Percentiles rank a stretch among this genome's conserved stretches.
Evolutionary conservation across 169 alveolate genomes (phyloP).

Genomic region (Sarcocystis neurona): DNA sequence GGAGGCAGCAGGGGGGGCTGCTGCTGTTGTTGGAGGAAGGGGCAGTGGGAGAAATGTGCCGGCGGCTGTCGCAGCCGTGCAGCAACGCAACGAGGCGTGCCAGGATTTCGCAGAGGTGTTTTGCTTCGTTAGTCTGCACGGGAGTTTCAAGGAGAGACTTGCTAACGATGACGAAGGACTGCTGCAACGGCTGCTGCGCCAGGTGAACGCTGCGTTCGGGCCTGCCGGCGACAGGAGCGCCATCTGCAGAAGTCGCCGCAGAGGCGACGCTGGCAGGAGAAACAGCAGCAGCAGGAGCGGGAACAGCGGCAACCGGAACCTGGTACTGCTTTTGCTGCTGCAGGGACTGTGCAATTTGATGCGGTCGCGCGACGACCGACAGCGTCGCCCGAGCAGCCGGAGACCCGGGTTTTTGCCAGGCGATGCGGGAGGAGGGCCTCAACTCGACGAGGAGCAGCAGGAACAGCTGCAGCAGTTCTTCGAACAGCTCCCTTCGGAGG

Average conservation of each 20-base stretch:
- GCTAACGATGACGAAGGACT: slow-evolving; percentile 7
- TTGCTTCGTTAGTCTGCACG: slow-evolving; percentile 47
- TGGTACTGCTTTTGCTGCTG: slow-evolving; percentile 34
- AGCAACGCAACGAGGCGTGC: too few species aligned
- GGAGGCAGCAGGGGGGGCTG: not conserved
- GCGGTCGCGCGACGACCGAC: slow-evolving; percentile 40
- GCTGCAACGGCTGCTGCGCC: not conserved
- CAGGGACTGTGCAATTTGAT: slow-evolving; percentile 56
- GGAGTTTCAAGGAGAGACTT: slow-evolving; percentile 20
- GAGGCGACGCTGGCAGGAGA: not conserved
- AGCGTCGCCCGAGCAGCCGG: slow-evolving; percentile 2
- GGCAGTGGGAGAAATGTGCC: not conserved
- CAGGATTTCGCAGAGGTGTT: slow-evolving; percentile 23
- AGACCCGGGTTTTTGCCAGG: too few species aligned
- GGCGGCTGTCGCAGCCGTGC: not conserved
- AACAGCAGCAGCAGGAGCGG: slow-evolving; percentile 46
- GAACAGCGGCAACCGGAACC: slow-evolving; percentile 3
- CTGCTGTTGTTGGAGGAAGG: too few species aligned
- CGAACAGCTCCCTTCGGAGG: slow-evolving; percentile 41
- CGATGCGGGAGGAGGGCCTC: slow-evolving; percentile 13
- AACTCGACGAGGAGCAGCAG: slow-evolving; percentile 38
- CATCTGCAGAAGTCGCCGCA: not conserved
- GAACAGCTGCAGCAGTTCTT: slow-evolving; percentile 41
- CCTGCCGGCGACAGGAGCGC: not conserved
- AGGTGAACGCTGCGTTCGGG: slow-evolving; percentile 10